These are phyloP conservation scores for Strobilomyces dryophilus DNA, from an alignment of 768 basidiomycete genomes.

Conservation along the genomic window DNA sequence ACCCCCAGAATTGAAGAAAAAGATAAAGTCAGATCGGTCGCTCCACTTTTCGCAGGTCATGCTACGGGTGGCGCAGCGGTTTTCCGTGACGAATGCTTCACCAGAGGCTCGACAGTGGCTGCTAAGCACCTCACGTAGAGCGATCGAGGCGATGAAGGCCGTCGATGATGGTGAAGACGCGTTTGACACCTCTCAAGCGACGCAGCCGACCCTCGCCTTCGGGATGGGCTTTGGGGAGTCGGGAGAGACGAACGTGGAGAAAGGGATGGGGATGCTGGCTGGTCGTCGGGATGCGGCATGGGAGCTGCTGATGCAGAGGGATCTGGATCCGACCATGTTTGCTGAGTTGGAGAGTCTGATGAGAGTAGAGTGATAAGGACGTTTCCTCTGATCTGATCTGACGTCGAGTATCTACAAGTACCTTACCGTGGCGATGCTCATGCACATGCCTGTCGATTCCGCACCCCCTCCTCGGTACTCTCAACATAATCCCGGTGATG, in stretches of 20 bases:
- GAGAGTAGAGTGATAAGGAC: conserved; percentile 48
- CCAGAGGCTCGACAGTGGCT: conserved; percentile 53
- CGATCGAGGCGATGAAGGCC: conserved; percentile 73
- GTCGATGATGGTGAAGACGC: conserved; percentile 73
- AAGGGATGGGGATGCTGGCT: conserved; percentile 71
- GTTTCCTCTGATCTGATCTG: conserved; percentile 10
- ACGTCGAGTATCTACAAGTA: conserved; percentile 1
- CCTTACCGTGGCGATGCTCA: conserved; percentile 10
- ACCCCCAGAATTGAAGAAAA: conserved; percentile 67
- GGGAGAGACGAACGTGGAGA: conserved; percentile 60
- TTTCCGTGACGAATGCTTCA: conserved; percentile 43
- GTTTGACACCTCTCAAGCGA: conserved; percentile 62
- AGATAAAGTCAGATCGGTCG: conserved; percentile 58
- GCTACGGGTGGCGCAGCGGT: conserved; percentile 65
- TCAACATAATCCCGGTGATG: conserved; percentile 34
- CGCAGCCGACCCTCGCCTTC: conserved; percentile 62
- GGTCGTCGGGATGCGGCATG: conserved; percentile 68
- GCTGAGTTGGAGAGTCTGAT: conserved; percentile 76
- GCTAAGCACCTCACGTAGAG: conserved; percentile 55
- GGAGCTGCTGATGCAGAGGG: conserved; percentile 67
- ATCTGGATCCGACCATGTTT: conserved; percentile 73
- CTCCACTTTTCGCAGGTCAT: conserved; percentile 70
- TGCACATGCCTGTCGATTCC: conserved; percentile 35
- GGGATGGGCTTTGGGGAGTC: conserved; percentile 85
- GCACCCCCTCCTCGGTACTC: conserved; percentile 61